Base-by-base conservation (phyloP, 1,284 basidiomycete species). In the Tetrapyrgos nigripes region DNA sequence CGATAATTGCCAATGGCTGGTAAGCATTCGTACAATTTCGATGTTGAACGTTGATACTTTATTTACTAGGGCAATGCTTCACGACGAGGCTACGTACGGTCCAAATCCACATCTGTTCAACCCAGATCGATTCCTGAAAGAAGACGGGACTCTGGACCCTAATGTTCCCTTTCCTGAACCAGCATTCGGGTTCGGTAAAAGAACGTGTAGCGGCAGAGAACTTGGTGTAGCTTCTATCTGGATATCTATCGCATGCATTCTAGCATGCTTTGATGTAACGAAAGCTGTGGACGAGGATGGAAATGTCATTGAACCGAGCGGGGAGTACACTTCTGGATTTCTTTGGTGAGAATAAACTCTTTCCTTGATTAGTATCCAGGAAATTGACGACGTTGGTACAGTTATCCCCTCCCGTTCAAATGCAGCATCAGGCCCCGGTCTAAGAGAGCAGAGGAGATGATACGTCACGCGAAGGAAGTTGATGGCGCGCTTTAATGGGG, bases 41-140 rank as follows among this genome's bases (percentile, higher is more conserved):
- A 14, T 51, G 26, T 29, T 14, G 3, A 6, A 24, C 13, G 23
- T 8, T n/a, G 17, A 35, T 23, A 3, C 13, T 19, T 45, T 47
- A 14, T 29, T 9, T 21, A 13, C 19, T 26, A 66, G 64, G 64
- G 54, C 57, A 13, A 58, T 66, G 6, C 53, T 62, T 2, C 64
- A 58, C n/a, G 64, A 66, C 28, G 45, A 57, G 8, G 28, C n/a
- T 21, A 51, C 28, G 14, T 60, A 60, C 21, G 58, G 58, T 19
- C 53, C 58, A 17, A 37, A 52, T 21, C 47, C 53, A 35, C 10
- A 55, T 23, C 47, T 23, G 17, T 60, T 60, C 17, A 31, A 56
- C 8, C 58, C 58, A 9, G 28, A 55, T 9, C 35, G 58, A 10
- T 60, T 47, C 43, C 23, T 60, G 2, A 27, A 50, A 23, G 19